Evolutionary conservation across 345 rosid genomes (phyloP).

Genomic region (Citrus glauca): DNA sequence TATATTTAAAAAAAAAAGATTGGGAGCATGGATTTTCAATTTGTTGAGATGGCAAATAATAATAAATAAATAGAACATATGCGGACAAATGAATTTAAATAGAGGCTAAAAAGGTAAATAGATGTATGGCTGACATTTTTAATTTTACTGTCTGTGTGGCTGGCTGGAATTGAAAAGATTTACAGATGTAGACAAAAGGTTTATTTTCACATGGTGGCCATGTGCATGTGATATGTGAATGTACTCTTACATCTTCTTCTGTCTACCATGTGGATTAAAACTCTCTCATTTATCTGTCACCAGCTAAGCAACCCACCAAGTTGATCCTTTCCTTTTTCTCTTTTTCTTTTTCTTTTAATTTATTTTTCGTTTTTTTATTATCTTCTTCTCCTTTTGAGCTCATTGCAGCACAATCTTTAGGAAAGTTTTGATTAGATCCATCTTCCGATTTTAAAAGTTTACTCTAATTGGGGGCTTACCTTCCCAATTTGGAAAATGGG

Average conservation of each 20-base stretch:
- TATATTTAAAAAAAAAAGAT: no score
- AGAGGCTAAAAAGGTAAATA: neutral
- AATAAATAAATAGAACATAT: neutral
- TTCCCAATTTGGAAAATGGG: neutral
- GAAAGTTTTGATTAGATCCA: neutral
- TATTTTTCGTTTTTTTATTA: neutral
- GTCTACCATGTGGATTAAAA: constrained; percentile 60
- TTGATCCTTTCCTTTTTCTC: neutral
- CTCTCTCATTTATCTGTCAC: constrained; percentile 51
- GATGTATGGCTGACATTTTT: constrained; percentile 4
- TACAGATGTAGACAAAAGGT: constrained; percentile 23
- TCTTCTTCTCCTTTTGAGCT: neutral
- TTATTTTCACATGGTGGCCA: constrained; percentile 39
- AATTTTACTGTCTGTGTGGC: neutral
- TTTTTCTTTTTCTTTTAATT: neutral
- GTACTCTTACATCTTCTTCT: constrained; percentile 32
- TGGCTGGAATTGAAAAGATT: constrained; percentile 10
- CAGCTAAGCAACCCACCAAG: constrained; percentile 57
- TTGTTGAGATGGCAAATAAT: neutral
- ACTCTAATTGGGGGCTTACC: neutral
- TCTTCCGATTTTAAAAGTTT: neutral
- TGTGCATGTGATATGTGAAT: constrained; percentile 44
- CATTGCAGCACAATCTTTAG: neutral
- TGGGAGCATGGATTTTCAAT: no score
- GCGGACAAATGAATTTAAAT: no score